These are phyloP conservation scores for Emydomyces testavorans DNA, from an alignment of 2,329 filamentous ascomycete genomes.

Conservation along the genomic window DNA sequence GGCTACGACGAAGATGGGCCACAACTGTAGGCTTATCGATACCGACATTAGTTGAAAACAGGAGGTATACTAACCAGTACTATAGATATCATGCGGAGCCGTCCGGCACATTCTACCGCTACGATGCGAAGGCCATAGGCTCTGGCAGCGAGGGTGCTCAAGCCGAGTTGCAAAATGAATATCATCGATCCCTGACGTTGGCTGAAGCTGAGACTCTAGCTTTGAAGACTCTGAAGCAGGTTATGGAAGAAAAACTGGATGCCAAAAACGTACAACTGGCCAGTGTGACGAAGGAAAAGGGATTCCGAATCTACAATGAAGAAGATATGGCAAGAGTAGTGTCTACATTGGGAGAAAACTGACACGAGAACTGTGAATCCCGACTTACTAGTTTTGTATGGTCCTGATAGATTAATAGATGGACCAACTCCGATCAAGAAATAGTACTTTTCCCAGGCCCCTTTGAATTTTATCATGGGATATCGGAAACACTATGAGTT, in stretches of 20 bases:
- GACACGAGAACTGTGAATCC: no score
- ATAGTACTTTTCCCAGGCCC: background rate
- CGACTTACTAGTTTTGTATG: background rate
- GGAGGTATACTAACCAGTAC: background rate
- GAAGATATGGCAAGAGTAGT: constrained; percentile 94
- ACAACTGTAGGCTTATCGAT: constrained; percentile 50
- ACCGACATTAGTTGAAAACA: background rate
- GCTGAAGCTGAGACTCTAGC: constrained; percentile 88
- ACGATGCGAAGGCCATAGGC: constrained; percentile 97
- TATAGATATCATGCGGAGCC: constrained; percentile 86
- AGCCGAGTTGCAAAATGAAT: constrained; percentile 96
- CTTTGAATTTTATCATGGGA: background rate
- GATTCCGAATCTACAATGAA: constrained; percentile 96
- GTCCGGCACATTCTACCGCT: constrained; percentile 95
- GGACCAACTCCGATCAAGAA: background rate
- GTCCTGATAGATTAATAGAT: constrained; percentile 6
- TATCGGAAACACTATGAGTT: background rate
- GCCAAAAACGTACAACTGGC: constrained; percentile 97
- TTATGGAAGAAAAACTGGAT: constrained; percentile 99
- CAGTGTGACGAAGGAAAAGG: constrained; percentile 93
- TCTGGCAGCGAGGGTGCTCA: constrained; percentile 95
- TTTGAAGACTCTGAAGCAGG: constrained; percentile 96
- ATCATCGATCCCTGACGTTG: constrained; percentile 93
- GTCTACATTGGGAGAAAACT: constrained; percentile 48
- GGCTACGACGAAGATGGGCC: constrained; percentile 96